These are phyloP conservation scores for Pestalotiopsis sp. DNA, from an alignment of 2,329 filamentous ascomycete genomes.

Conservation along the genomic window DNA sequence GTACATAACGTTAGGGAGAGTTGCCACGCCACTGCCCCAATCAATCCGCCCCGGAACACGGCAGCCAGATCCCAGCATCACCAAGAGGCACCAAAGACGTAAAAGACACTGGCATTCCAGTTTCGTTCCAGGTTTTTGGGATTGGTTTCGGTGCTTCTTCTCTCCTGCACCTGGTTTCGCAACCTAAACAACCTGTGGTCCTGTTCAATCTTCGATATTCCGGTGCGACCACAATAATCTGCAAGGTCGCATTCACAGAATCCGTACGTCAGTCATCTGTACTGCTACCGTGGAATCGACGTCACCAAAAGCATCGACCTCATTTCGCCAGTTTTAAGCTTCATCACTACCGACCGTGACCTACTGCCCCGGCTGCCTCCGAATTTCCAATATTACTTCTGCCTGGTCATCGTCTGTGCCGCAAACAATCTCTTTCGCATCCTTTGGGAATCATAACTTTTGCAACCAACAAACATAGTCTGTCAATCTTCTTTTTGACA, in stretches of 20 bases:
- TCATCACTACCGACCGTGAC: background rate
- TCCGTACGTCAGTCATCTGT: background rate
- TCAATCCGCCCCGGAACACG: background rate
- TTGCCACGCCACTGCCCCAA: slow-evolving; percentile 3
- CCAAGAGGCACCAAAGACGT: background rate
- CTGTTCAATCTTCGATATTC: background rate
- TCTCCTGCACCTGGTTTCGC: background rate
- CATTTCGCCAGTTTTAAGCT: background rate
- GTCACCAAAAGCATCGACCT: slow-evolving; percentile 10
- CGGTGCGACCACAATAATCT: background rate
- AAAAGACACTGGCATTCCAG: slow-evolving; percentile 1
- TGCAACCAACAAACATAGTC: background rate
- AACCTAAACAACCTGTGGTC: background rate
- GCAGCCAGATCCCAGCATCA: background rate
- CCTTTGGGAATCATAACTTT: background rate
- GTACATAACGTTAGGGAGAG: background rate
- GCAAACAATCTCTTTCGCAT: slow-evolving; percentile 1
- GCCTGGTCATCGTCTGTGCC: background rate
- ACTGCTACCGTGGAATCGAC: slow-evolving; percentile 5
- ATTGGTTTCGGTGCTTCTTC: background rate
- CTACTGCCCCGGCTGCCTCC: slow-evolving; percentile 1
- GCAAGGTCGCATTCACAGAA: background rate
- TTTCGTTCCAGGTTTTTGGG: background rate
- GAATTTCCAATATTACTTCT: background rate
- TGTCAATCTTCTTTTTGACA: background rate